These are phyloP conservation scores for Viola pubescens DNA, from an alignment of 441 rosid genomes.

Conservation along the genomic window DNA sequence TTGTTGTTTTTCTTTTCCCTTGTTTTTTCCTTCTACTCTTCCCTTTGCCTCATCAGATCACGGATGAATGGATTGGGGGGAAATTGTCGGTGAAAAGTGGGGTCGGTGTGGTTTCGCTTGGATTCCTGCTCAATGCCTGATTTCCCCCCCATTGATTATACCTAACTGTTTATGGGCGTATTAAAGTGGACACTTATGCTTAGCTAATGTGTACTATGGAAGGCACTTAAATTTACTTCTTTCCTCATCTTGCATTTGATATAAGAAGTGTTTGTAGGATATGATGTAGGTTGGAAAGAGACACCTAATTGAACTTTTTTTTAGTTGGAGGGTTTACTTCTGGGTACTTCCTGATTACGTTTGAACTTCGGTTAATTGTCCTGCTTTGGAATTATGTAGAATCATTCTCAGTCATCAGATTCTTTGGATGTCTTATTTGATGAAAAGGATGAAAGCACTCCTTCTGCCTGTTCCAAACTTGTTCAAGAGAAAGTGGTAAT, in stretches of 20 bases:
- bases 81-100: not conserved
- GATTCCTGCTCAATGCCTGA: too few species aligned
- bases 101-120: not conserved
- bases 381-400: slow-evolving; percentile 32
- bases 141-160: not conserved
- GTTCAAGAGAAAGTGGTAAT: slow-evolving; percentile 51
- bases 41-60: too few species aligned
- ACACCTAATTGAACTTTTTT: not conserved
- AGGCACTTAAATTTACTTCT: not conserved
- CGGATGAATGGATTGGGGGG: not conserved
- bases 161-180: not conserved
- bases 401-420: slow-evolving; percentile 36
- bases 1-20: not conserved
- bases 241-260: not conserved
- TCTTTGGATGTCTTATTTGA: slow-evolving; percentile 36
- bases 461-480: slow-evolving; percentile 22
- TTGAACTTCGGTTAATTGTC: slow-evolving; percentile 9
- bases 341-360: not conserved
- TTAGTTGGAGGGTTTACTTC: not conserved
- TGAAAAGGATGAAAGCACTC: slow-evolving; percentile 30
- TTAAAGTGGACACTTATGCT: too few species aligned
- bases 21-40: not conserved
- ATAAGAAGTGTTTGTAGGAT: not conserved
- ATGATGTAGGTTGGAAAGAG: not conserved
- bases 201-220: too few species aligned